Base-by-base conservation (phyloP, 1,139 yeast genomes). In the Kurtzmaniella quercitrusa region DNA sequence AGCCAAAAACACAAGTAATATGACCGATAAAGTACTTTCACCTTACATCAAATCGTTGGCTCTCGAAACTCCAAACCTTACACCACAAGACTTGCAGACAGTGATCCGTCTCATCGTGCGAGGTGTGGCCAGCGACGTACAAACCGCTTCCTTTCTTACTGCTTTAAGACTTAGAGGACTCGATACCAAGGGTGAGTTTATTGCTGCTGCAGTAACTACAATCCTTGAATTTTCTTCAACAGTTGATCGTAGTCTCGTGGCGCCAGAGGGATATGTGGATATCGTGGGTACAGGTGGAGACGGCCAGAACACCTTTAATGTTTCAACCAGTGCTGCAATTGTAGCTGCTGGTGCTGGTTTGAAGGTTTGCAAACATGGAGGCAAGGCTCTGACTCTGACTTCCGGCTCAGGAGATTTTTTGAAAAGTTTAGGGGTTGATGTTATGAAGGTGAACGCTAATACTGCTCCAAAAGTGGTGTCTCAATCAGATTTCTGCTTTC, bases 251-350 rank as follows among this genome's bases (percentile, higher is more conserved):
- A 57, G 64, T 2, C 55, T 56, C 8, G 75, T 82, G 3, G 76
- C 74, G 39, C 53, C 66, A 1, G 64, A 59, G 2, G 87, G 88
- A 0, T 85, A 80, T 52, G 75, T 88, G 15, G 98, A 93, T 62
- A 87, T 93, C 34, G 98, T 93, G 6, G 98, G 98, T 1, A 93
- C 98, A 0, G 98, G 98, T 22, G 98, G 98, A 5, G 98, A 93
- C 58, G 96, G 97, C 3, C 96, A 93, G 59, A 84, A 93, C 59
- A 93, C 98, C 0, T 93, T 93, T 65, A 93, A 93, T 57, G 98
- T 93, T 1, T 86, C 96, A 7, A 93, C 98, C 0, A 88, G 97
- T 1, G 74, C 97, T 1, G 97, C 97, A 0, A 88, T 93, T 42
- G 89, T 93, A 4, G 95, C 91, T 1, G 88, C 97, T 0, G 98